Conservation (phyloP, 495 filamentous ascomycete species). For the Trichoderma reesei region DNA sequence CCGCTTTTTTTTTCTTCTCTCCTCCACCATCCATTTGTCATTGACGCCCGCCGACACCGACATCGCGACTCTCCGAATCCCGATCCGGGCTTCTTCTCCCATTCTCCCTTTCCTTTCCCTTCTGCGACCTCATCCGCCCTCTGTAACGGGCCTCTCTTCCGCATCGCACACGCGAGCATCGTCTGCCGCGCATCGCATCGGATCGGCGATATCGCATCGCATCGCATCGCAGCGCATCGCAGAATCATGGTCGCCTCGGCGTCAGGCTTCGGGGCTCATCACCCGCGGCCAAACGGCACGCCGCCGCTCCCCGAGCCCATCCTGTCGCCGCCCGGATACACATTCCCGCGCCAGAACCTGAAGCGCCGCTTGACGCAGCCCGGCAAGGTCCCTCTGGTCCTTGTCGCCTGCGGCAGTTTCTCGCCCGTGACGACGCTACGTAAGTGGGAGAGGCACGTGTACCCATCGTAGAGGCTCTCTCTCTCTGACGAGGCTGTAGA, state of each 20-base stretch:
- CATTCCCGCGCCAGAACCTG: conserved; percentile 57
- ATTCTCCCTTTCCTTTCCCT: background rate
- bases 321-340: conserved; percentile 39
- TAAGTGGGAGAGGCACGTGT: background rate
- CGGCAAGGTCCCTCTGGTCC: conserved; percentile 57
- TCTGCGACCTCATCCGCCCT: background rate
- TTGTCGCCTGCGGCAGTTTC: conserved; percentile 79
- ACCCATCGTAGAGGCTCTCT: conserved; percentile 16
- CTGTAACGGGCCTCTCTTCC: background rate
- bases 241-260: conserved; percentile 5
- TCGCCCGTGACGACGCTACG: conserved; percentile 50
- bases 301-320: background rate
- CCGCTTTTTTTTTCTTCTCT: background rate
- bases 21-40: too few relatives aligned
- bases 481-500: conserved; percentile 43
- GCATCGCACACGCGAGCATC: too few relatives aligned
- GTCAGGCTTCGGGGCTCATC: background rate
- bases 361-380: conserved; percentile 52
- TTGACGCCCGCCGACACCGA: background rate
- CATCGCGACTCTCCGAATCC: background rate
- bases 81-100: background rate
- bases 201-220: too few relatives aligned
- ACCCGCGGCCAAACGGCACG: background rate
- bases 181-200: background rate
- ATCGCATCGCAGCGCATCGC: too few relatives aligned